Evolutionary conservation across 208 protist species (phyloP).

Genomic region (Acanthamoeba sp.): DNA sequence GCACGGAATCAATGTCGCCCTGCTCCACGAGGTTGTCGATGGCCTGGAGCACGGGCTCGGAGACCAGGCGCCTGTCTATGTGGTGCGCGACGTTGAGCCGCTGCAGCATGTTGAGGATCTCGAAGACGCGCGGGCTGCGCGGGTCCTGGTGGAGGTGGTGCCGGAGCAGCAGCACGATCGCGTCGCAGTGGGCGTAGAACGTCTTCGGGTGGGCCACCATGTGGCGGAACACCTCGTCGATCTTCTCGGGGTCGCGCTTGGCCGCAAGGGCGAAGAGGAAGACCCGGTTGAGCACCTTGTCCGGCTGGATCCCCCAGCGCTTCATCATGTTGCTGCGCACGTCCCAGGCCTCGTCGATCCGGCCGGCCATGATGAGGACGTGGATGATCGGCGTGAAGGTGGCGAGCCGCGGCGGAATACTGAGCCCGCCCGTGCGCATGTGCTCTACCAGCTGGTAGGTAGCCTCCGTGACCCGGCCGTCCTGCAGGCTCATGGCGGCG

Average conservation of each 20-base stretch:
- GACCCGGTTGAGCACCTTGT: slow-evolving; percentile 12
- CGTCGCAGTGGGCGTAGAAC: neutral
- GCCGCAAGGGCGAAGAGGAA: neutral
- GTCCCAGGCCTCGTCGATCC: slow-evolving; percentile 31
- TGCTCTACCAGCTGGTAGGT: neutral
- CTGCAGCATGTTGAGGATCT: neutral
- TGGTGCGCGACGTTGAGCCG: neutral
- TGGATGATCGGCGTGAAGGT: slow-evolving; percentile 11
- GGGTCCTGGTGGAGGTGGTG: neutral
- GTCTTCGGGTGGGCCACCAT: neutral
- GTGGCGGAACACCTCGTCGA: neutral
- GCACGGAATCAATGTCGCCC: neutral
- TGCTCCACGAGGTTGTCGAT: neutral
- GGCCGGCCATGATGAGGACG: neutral
- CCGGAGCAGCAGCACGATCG: neutral
- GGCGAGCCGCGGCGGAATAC: neutral
- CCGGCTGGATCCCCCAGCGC: neutral
- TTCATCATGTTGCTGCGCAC: neutral
- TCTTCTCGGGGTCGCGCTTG: neutral
- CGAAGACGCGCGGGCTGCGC: no score
- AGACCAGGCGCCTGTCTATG: neutral
- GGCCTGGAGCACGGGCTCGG: neutral
- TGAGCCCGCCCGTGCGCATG: neutral
- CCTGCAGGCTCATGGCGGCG: neutral
- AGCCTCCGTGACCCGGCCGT: neutral